These are phyloP conservation scores for Cryptosporidium sp. DNA, from an alignment of 169 alveolate species.

Conservation along the genomic window DNA sequence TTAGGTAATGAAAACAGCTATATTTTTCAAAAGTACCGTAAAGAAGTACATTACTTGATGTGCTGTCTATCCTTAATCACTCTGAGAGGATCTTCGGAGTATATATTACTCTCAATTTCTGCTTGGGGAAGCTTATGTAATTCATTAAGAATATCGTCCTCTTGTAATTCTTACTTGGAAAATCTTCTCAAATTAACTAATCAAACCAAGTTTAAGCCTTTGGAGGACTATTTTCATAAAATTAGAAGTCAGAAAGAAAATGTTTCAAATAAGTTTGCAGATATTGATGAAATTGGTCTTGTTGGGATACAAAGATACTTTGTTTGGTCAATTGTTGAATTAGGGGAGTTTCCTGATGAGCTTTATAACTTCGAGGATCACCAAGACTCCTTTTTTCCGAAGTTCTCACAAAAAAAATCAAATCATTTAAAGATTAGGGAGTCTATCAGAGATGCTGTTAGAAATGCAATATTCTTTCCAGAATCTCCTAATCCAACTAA, in stretches of 20 bases:
- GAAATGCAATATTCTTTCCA: conserved; percentile 60
- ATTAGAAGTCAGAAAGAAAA: background rate
- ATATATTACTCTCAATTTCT: conserved; percentile 1
- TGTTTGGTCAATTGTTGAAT: conserved; percentile 51
- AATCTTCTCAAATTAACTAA: background rate
- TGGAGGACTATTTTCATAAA: background rate
- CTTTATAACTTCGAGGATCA: conserved; percentile 3
- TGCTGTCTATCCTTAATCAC: background rate
- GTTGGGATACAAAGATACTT: conserved; percentile 29
- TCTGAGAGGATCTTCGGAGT: conserved; percentile 16
- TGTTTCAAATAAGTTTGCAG: background rate
- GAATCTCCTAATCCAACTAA: background rate
- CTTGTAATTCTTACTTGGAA: conserved; percentile 10
- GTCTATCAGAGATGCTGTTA: conserved; percentile 27
- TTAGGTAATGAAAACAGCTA: background rate
- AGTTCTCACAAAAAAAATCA: conserved; percentile 8
- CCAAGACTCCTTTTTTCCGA: background rate
- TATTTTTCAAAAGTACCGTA: conserved; percentile 6
- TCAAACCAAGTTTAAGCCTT: background rate
- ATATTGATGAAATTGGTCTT: conserved; percentile 24
- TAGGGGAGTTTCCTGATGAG: conserved; percentile 53
- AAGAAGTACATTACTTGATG: conserved; percentile 8
- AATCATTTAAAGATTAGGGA: conserved; percentile 45
- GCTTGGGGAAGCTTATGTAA: conserved; percentile 68
- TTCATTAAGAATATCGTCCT: conserved; percentile 26